Percentiles rank a stretch among this genome's conserved stretches.
Evolutionary conservation across 2,329 filamentous ascomycete species (phyloP).

Genomic region (Monilinia aucupariae): DNA sequence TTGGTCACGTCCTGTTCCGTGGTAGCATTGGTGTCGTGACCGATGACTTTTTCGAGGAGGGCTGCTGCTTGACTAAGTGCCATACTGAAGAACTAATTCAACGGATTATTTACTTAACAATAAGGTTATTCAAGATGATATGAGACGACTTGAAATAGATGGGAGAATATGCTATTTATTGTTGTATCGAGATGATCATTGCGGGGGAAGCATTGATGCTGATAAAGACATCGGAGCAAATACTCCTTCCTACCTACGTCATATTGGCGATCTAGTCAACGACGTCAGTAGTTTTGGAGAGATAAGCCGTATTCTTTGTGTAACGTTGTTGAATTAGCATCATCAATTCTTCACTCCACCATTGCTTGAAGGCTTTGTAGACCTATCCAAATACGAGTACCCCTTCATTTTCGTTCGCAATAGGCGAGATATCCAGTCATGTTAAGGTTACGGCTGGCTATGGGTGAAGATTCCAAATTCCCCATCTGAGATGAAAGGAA

Average conservation of each 20-base stretch:
- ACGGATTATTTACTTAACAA: background rate
- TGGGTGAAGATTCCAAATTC: background rate
- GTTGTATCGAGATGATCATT: background rate
- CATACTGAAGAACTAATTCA: conserved; percentile 39
- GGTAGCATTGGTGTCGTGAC: conserved; percentile 59
- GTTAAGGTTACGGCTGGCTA: too few relatives aligned
- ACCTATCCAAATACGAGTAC: background rate
- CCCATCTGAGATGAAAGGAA: background rate
- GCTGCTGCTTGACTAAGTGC: conserved; percentile 62
- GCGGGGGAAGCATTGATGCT: background rate
- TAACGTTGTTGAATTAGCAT: background rate
- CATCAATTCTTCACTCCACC: background rate
- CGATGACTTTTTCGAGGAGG: conserved; percentile 59
- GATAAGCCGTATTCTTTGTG: background rate
- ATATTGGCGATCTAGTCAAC: background rate
- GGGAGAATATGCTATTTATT: background rate
- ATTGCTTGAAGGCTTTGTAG: background rate
- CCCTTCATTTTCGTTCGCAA: background rate
- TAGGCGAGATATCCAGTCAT: background rate
- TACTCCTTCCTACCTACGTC: conserved; percentile 1
- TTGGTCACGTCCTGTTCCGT: conserved; percentile 65
- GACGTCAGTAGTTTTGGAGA: conserved; percentile 6
- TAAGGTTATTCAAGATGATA: background rate
- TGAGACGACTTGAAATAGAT: background rate
- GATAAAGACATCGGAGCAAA: background rate